Evolutionary conservation across 2,329 filamentous ascomycete species (phyloP).

Genomic region (Claviceps maximensis): DNA sequence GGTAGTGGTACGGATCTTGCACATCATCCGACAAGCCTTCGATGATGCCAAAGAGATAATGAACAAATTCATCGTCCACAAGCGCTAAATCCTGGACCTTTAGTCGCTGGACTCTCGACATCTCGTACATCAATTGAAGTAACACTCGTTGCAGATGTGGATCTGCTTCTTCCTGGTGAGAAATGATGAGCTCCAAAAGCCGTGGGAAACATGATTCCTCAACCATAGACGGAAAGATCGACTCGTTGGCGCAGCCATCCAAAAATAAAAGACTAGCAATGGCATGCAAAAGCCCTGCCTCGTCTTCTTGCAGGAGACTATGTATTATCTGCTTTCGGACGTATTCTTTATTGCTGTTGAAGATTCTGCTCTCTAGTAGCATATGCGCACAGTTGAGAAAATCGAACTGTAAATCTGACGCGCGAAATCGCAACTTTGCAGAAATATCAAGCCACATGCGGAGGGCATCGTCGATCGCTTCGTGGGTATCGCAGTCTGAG

Average conservation of each 20-base stretch:
- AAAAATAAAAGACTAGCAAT: conserved; percentile 75
- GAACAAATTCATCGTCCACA: conserved; percentile 69
- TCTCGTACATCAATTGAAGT: conserved; percentile 87
- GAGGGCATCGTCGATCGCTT: conserved; percentile 67
- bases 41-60: conserved; percentile 73
- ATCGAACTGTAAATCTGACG: conserved; percentile 64
- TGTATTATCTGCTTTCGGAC: conserved; percentile 88
- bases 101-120: conserved; percentile 81
- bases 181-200: conserved; percentile 68
- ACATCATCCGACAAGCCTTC: conserved; percentile 78
- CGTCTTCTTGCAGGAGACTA: conserved; percentile 75
- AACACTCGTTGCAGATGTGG: conserved; percentile 64
- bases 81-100: conserved; percentile 62
- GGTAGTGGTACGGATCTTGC: conserved; percentile 90
- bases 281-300: conserved; percentile 63
- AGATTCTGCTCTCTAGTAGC: conserved; percentile 64
- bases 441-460: conserved; percentile 74
- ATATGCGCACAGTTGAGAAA: conserved; percentile 67
- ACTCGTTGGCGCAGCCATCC: conserved; percentile 68
- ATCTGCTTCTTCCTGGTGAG: conserved; percentile 49
- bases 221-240: conserved; percentile 77
- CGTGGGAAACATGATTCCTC: conserved; percentile 71
- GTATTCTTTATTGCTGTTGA: conserved; percentile 64
- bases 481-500: conserved; percentile 35
- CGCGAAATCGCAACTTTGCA: conserved; percentile 61